These are phyloP conservation scores for Pseudoneurospora amorphoporcata DNA, from an alignment of 495 filamentous ascomycete species.

Conservation along the genomic window DNA sequence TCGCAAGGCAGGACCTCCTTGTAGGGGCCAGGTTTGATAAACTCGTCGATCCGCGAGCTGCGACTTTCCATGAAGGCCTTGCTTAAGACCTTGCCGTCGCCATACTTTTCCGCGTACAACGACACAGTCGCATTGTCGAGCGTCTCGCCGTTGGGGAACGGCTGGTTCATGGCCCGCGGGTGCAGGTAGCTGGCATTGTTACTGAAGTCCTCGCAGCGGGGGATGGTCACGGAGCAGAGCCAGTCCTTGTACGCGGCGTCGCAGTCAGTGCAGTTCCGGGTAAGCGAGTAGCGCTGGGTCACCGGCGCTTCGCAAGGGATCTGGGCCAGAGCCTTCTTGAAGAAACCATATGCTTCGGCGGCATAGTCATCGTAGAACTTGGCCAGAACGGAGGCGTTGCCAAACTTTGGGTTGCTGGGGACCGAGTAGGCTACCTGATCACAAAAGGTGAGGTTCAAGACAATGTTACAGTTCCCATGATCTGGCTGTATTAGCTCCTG, in stretches of 20 bases:
- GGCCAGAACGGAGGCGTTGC: constrained; percentile 41
- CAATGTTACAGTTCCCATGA: constrained; percentile 62
- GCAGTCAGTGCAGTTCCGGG: constrained; percentile 65
- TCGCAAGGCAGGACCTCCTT: constrained; percentile 84
- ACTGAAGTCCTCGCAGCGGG: constrained; percentile 77
- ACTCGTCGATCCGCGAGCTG: constrained; percentile 58
- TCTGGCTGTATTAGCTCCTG: constrained; percentile 4
- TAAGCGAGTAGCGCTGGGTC: constrained; percentile 65
- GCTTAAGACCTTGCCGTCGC: background rate
- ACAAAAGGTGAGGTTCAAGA: constrained; percentile 80
- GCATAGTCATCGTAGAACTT: constrained; percentile 63
- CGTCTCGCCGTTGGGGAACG: constrained; percentile 61
- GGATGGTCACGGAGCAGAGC: constrained; percentile 90
- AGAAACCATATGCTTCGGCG: constrained; percentile 53
- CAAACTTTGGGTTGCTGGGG: constrained; percentile 59
- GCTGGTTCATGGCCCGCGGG: constrained; percentile 54
- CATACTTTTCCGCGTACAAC: constrained; percentile 19
- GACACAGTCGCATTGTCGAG: constrained; percentile 24
- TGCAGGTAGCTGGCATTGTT: constrained; percentile 45
- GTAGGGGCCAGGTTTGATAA: constrained; percentile 76
- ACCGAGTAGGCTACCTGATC: constrained; percentile 81
- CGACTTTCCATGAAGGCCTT: constrained; percentile 45
- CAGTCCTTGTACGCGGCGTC: constrained; percentile 74
- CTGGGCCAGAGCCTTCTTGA: constrained; percentile 70
- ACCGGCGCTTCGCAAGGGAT: constrained; percentile 69